A percentile compares a stretch with the other conserved stretches of the same genome.
Evolutionary conservation across 768 basidiomycete species (phyloP).

Genomic region (Macrolepiota dolichaula): DNA sequence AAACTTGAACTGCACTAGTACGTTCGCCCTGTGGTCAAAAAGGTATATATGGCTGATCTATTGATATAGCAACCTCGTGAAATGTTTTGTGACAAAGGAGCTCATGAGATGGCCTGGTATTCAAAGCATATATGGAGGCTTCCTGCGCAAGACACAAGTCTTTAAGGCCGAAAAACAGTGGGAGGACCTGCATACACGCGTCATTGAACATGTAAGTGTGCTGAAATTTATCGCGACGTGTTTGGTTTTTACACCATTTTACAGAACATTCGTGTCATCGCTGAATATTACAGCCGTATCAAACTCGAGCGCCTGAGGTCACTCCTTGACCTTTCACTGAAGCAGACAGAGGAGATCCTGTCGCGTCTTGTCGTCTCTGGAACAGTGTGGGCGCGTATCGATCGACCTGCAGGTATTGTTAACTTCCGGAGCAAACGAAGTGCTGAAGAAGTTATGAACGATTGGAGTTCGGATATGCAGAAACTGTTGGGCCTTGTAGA

Average conservation of each 20-base stretch:
- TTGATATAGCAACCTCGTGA: slow-evolving; percentile 82
- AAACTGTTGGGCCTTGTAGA: slow-evolving; percentile 88
- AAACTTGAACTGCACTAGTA: slow-evolving; percentile 88
- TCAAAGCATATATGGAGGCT: slow-evolving; percentile 81
- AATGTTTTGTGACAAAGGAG: slow-evolving; percentile 90
- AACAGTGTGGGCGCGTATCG: slow-evolving; percentile 90
- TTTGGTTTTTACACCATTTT: slow-evolving; percentile 6
- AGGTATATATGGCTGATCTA: slow-evolving; percentile 14
- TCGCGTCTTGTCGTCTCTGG: slow-evolving; percentile 88
- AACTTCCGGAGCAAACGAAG: slow-evolving; percentile 80
- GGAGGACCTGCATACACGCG: slow-evolving; percentile 93
- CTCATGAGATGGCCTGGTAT: slow-evolving; percentile 98
- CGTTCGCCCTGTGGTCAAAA: slow-evolving; percentile 17
- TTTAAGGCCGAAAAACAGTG: slow-evolving; percentile 79
- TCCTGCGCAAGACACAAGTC: slow-evolving; percentile 75
- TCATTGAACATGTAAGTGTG: slow-evolving; percentile 92
- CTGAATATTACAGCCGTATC: slow-evolving; percentile 93
- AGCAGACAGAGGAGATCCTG: slow-evolving; percentile 86
- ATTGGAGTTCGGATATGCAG: slow-evolving; percentile 97
- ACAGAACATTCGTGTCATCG: slow-evolving; percentile 94
- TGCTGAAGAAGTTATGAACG: slow-evolving; percentile 94
- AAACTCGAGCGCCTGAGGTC: slow-evolving; percentile 77
- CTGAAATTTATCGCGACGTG: background rate
- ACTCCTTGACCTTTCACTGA: slow-evolving; percentile 79
- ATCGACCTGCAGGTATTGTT: slow-evolving; percentile 87